Percentiles rank a stretch among this genome's conserved stretches.
Conservation (phyloP, 176 grass and related monocot genomes). For the Cenchrus purpureus region DNA sequence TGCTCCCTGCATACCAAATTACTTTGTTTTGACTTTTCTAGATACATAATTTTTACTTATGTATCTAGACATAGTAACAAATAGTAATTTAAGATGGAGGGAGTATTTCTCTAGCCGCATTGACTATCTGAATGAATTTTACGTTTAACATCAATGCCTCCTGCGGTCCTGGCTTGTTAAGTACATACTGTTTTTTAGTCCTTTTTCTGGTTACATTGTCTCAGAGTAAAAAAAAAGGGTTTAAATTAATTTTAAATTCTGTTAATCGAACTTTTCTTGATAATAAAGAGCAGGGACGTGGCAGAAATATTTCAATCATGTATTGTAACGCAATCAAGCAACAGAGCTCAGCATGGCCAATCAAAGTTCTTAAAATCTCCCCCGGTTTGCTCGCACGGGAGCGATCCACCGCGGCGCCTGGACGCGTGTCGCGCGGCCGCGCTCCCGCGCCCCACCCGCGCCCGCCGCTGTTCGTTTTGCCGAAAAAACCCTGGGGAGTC, state of each 20-base stretch:
- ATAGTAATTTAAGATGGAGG: too few species aligned
- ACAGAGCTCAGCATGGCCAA: background rate
- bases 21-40: too few species aligned
- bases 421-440: too few species aligned
- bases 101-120: constrained; percentile 4
- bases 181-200: too few species aligned
- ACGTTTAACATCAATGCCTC: background rate
- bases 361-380: too few species aligned
- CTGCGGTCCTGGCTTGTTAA: background rate
- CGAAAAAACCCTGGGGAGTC: too few species aligned
- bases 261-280: background rate
- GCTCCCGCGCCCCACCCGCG: too few species aligned
- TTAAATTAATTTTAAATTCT: background rate
- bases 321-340: background rate
- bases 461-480: too few species aligned
- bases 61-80: too few species aligned
- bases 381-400: too few species aligned
- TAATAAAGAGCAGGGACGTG: background rate
- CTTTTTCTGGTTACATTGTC: background rate
- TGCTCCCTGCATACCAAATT: background rate
- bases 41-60: too few species aligned
- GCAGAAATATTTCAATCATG: background rate
- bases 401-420: too few species aligned
- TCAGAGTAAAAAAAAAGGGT: background rate
- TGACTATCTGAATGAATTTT: background rate